These are phyloP conservation scores for Acanthamoeba lenticulata DNA, from an alignment of 208 protist species.

Conservation along the genomic window DNA sequence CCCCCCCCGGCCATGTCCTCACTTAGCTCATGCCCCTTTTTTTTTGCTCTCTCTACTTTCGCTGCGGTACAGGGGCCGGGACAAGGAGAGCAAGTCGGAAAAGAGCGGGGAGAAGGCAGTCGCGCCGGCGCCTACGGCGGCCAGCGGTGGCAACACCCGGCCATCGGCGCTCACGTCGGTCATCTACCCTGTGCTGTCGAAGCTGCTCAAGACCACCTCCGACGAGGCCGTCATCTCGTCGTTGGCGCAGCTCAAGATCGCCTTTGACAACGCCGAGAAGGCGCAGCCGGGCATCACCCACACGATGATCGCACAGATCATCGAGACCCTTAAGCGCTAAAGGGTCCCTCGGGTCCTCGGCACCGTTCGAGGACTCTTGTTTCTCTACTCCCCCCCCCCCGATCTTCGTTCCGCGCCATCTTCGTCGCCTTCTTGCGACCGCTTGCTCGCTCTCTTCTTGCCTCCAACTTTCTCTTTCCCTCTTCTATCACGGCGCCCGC, in stretches of 20 bases:
- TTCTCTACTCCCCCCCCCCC: not conserved
- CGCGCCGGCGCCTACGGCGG: not conserved
- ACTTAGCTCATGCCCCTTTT: too few species aligned
- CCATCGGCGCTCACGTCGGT: conserved; percentile 73
- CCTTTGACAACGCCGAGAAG: conserved; percentile 79
- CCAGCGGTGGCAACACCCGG: conserved; percentile 38
- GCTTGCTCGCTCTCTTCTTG: too few species aligned
- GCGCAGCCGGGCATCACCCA: conserved; percentile 78
- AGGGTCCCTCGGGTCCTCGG: not conserved
- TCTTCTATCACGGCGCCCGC: too few species aligned
- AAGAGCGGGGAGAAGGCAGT: not conserved
- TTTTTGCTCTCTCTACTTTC: too few species aligned
- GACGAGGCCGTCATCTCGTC: conserved; percentile 75
- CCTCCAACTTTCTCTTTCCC: too few species aligned
- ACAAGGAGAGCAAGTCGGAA: not conserved
- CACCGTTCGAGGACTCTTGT: not conserved
- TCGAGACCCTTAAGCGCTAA: conserved; percentile 76
- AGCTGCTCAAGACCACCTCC: conserved; percentile 69
- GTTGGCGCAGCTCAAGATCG: conserved; percentile 76
- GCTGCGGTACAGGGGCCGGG: too few species aligned
- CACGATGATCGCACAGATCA: conserved; percentile 75
- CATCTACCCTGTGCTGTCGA: conserved; percentile 77
- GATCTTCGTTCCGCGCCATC: too few species aligned
- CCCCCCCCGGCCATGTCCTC: too few species aligned
- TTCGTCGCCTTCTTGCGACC: too few species aligned